phyloP scores from a whole-genome alignment of 345 rosid genomes.

The Populus davidiana region DNA sequence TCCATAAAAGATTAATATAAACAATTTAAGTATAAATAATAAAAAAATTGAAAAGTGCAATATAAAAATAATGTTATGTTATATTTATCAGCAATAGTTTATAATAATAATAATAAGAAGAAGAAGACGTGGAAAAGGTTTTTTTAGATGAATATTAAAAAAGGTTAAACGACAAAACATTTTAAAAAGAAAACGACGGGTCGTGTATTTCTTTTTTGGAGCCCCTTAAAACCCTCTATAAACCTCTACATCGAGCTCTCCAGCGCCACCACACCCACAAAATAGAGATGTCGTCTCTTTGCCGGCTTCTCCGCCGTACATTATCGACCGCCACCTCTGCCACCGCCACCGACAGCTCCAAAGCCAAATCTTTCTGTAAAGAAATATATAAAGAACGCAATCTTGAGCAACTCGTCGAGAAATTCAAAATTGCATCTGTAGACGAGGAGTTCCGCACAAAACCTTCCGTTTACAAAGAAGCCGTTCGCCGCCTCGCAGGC shows the following conservation, averaged over 20 bases:
- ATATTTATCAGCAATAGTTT: too few relatives aligned
- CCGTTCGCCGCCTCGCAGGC: conserved; percentile 61
- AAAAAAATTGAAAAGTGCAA: too few relatives aligned
- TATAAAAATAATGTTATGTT: too few relatives aligned
- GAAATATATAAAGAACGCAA: conserved; percentile 50
- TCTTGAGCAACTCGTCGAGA: conserved; percentile 52
- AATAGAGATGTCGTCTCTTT: neutral
- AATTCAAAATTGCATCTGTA: conserved; percentile 53
- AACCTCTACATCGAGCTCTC: too few relatives aligned
- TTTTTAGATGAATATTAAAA: too few relatives aligned
- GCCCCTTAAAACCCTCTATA: neutral
- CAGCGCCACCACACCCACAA: neutral
- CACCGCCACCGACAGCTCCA: conserved; percentile 1
- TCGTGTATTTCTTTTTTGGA: neutral
- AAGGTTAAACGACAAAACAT: neutral
- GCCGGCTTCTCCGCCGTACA: conserved; percentile 11
- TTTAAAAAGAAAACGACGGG: neutral
- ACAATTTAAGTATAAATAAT: too few relatives aligned
- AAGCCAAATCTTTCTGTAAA: conserved; percentile 18
- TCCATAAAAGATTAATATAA: too few relatives aligned
- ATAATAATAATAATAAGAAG: too few relatives aligned
- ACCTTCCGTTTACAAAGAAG: conserved; percentile 36
- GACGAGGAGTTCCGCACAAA: conserved; percentile 52
- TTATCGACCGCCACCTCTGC: neutral
- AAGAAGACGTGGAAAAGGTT: too few relatives aligned